Evolutionary conservation across 176 grass and related monocot genomes (phyloP).

Genomic region (Eragrostis nindensis): DNA sequence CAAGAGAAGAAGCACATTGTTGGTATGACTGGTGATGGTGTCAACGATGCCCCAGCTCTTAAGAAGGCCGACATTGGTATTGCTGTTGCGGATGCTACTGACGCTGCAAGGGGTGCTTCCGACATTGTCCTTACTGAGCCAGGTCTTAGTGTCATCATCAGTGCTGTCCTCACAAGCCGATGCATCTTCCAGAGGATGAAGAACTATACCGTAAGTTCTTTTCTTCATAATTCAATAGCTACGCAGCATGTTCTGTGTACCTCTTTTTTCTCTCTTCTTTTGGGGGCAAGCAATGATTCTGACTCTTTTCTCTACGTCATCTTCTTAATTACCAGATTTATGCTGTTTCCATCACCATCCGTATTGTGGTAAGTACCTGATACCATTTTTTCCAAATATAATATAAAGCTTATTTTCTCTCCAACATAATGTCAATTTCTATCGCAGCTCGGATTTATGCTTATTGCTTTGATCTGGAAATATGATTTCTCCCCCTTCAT

Average conservation of each 20-base stretch:
- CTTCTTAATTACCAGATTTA: constrained; percentile 68
- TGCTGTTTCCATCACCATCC: constrained; percentile 97
- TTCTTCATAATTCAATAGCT: constrained; percentile 20
- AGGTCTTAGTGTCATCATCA: constrained; percentile 98
- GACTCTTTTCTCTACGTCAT: constrained; percentile 20
- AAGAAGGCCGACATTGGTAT: constrained; percentile 99
- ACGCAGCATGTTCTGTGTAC: neutral
- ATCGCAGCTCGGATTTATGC: constrained; percentile 88
- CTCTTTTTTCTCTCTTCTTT: neutral
- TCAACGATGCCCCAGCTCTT: constrained; percentile 92
- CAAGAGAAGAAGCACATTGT: constrained; percentile 99
- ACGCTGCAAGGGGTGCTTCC: constrained; percentile 88
- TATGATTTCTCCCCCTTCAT: constrained; percentile 96
- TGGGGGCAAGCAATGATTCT: constrained; percentile 8
- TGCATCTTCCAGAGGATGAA: constrained; percentile 99
- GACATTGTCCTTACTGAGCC: constrained; percentile 97
- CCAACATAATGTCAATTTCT: constrained; percentile 17
- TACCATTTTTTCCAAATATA: neutral
- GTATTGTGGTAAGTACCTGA: constrained; percentile 81
- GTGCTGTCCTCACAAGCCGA: constrained; percentile 93
- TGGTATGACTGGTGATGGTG: constrained; percentile 98
- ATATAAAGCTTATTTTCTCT: neutral
- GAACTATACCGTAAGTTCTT: constrained; percentile 85
- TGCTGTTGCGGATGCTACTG: constrained; percentile 95
- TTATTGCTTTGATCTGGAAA: constrained; percentile 96